Evolutionary conservation across 768 basidiomycete species (phyloP).

Genomic region (Termitomyces sp.): DNA sequence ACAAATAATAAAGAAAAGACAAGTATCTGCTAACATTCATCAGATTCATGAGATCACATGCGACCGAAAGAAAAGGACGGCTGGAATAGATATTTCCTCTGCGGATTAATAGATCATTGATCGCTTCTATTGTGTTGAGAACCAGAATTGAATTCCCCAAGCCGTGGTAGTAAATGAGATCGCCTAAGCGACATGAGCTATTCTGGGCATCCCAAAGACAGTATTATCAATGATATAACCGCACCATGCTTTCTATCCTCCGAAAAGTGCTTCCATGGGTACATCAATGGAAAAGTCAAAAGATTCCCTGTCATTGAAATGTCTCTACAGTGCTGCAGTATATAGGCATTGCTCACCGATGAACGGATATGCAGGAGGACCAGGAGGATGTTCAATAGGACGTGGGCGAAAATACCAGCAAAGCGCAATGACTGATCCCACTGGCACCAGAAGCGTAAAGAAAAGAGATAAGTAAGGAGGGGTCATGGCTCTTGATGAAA

Average conservation of each 20-base stretch:
- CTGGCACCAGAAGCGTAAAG: neutral
- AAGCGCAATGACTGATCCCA: neutral
- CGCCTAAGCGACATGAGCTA: neutral
- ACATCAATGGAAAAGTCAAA: neutral
- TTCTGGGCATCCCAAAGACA: neutral
- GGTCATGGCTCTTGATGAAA: too few species aligned
- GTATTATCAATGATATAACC: neutral
- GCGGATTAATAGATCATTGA: neutral
- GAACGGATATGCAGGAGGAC: neutral
- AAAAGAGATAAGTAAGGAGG: neutral
- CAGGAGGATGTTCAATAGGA: neutral
- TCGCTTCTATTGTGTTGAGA: neutral
- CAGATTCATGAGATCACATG: neutral
- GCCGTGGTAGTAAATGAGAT: constrained; percentile 1
- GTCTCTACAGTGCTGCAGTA: neutral
- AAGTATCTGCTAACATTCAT: neutral
- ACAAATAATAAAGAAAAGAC: too few species aligned
- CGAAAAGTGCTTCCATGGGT: neutral
- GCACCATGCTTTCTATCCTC: neutral
- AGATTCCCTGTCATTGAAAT: neutral
- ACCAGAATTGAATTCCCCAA: constrained; percentile 2
- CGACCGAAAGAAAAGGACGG: neutral
- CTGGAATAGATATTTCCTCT: neutral
- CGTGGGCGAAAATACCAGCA: neutral
- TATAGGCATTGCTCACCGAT: neutral